phyloP scores from a whole-genome alignment of 495 filamentous ascomycete species.

The Daldinia childiae region DNA sequence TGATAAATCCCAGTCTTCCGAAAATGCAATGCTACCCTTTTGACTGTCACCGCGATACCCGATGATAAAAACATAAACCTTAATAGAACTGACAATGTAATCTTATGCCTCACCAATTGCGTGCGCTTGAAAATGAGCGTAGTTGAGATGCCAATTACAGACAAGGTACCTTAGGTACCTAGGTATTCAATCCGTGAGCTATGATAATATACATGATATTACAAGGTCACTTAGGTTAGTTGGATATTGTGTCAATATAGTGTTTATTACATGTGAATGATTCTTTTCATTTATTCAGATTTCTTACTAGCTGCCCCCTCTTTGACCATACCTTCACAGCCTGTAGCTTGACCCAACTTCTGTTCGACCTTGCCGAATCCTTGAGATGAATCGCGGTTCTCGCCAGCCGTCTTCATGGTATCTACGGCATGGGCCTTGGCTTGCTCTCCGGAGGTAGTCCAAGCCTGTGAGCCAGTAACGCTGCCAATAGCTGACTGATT shows the following conservation, averaged over 20 bases:
- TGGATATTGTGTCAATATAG: not conserved
- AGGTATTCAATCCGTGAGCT: no score
- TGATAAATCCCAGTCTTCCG: not conserved
- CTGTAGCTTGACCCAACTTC: slow-evolving; percentile 53
- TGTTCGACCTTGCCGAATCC: slow-evolving; percentile 59
- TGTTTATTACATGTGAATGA: not conserved
- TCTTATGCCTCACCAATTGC: not conserved
- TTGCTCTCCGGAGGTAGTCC: slow-evolving; percentile 56
- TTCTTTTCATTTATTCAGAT: slow-evolving; percentile 18
- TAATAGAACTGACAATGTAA: not conserved
- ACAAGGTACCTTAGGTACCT: no score
- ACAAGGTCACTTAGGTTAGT: not conserved
- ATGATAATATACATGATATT: not conserved
- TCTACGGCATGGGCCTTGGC: slow-evolving; percentile 57
- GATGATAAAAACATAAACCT: not conserved
- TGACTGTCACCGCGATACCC: not conserved
- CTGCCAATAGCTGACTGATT: slow-evolving; percentile 51
- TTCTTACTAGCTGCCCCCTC: slow-evolving; percentile 55
- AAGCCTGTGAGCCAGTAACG: slow-evolving; percentile 55
- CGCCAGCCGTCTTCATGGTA: slow-evolving; percentile 52
- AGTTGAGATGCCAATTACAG: no score
- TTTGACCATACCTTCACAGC: slow-evolving; percentile 59
- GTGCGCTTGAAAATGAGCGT: not conserved
- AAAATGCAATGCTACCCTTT: not conserved
- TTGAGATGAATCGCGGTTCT: slow-evolving; percentile 51